Base-by-base conservation (phyloP, 1,139 yeast species). In the Pneumocystis carinii region DNA sequence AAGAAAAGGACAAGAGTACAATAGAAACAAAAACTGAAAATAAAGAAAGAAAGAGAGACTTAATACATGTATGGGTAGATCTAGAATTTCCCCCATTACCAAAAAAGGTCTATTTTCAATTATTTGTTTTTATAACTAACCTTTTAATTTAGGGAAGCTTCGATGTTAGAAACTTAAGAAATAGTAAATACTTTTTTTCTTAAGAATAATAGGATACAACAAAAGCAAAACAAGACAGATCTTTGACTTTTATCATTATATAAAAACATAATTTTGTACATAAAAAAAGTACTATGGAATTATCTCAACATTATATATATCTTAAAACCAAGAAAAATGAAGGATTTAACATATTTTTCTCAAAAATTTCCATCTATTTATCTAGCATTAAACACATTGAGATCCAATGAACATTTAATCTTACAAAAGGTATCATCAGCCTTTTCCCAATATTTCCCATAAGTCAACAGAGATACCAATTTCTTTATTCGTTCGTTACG, bases 101-200 rank as follows among this genome's bases (percentile, higher is more conserved):
- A 15, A 76, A 80, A 62, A 86, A 82, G 74, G 98, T 97, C 60
- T 84, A 83, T 39, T 88, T 90, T 71, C 12, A 4, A 41, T 41
- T 41, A 41, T 41, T 41, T 41, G 10, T 17, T 17, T 17, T 41
- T 17, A 41, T 41, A 41, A 41, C 14, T 41, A 41, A 41, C 12
- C 19, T 41, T 17, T 41, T 12, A 41, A 41, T 17, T 17, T 12
- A 41, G 53, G 53, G 53, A 17, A 24, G 10, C 19, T 41, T 41
- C 53, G 95, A 90, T 71, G 95, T 92, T 59, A 75, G 77, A 60
- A 81, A 81, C 66, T 85, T 92, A 63, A 80, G 81, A 70, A 81
- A 84, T 61, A 87, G 96, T 66, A 80, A 80, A 61, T 92, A 92
- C 75, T 92, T 92, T 78, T 92, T 92, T 75, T 79, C 82, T 14